Base-by-base conservation (phyloP, 768 basidiomycete species). In the Pisolithus marmoratus region DNA sequence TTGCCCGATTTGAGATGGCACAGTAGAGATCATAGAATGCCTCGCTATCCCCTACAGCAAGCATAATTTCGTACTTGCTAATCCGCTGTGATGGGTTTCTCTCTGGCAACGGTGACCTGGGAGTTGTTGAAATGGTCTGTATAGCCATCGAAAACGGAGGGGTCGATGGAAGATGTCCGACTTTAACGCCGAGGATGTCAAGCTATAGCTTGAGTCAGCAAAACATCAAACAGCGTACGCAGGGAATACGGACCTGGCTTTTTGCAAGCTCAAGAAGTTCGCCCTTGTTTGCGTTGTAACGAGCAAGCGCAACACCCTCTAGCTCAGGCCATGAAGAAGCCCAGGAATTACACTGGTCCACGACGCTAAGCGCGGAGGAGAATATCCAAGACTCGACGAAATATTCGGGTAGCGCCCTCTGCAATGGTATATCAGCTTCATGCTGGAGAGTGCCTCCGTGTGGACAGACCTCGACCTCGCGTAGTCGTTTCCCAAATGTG, bases 321-420 rank as follows among this genome's bases (percentile, higher is more conserved):
- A 83, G 63, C 22, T 74, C 71, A 20, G 56, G 51, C 53, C 74
- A 68, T 1, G 66, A 57, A n/a, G 70, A 64, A 11, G 78, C 76
- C 90, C 92, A 94, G 2, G 69, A 67, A 55, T 90, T 85, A 59
- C 86, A 90, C 58, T 85, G 84, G 12, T 90, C 84, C 24, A 93
- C 82, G 41, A 87, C 83, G 56, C 85, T 90, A 41, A 94, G 74
- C 19, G 91, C 84, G 0, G 94, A 91, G 17, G 89, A 91, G 68
- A 92, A 97, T 31, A 81, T 86, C 96, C 96, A 99, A 0, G 90
- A 86, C 63, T 96, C 90, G 31, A 96, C 74, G 64, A 95, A 96
- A 61, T 85, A 81, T 17, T 73, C 71, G 0, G 87, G 78, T 22
- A 88, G 71, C 4, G 72, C 75, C 31, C 60, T 64, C 80, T 84